A percentile compares a stretch with the other conserved stretches of the same genome.
Evolutionary conservation across 2,329 filamentous ascomycete species (phyloP).

Genomic region (Fusarium nanum): DNA sequence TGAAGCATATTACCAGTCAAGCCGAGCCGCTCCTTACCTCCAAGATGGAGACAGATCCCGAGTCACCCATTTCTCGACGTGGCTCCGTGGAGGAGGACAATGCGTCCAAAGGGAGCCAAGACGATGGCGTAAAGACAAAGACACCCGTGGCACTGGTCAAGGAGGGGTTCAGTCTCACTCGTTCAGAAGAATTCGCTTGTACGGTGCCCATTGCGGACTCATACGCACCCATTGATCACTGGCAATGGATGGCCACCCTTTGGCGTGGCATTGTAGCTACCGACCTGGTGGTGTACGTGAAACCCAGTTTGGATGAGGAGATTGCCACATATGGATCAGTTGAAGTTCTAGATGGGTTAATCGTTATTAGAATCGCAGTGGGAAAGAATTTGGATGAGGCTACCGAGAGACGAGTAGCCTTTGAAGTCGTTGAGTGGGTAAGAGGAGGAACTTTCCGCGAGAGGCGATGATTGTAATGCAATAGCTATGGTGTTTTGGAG

Average conservation of each 20-base stretch:
- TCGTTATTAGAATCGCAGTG: constrained; percentile 64
- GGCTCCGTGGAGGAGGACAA: constrained; percentile 24
- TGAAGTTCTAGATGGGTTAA: constrained; percentile 64
- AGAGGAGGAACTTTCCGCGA: constrained; percentile 58
- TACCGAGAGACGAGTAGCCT: constrained; percentile 79
- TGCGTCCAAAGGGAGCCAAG: neutral
- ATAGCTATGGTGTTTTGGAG: constrained; percentile 1
- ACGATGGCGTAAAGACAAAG: constrained; percentile 38
- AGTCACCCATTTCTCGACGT: constrained; percentile 21
- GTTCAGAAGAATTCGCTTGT: constrained; percentile 80
- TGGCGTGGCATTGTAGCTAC: constrained; percentile 89
- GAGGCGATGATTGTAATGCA: constrained; percentile 24
- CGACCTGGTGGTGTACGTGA: constrained; percentile 80
- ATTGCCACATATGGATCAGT: constrained; percentile 59
- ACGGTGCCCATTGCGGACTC: constrained; percentile 79
- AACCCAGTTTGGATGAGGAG: constrained; percentile 53
- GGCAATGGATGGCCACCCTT: constrained; percentile 95
- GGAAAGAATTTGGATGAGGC: constrained; percentile 70
- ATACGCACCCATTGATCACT: constrained; percentile 88
- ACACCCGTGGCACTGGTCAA: constrained; percentile 81
- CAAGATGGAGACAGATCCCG: constrained; percentile 13
- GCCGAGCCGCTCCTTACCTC: constrained; percentile 15
- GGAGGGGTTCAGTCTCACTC: constrained; percentile 81
- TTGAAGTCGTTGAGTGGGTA: constrained; percentile 90
- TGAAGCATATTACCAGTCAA: constrained; percentile 58